Base-by-base conservation (phyloP, 73 alveolate genomes). In the Paramecium caudatum region DNA sequence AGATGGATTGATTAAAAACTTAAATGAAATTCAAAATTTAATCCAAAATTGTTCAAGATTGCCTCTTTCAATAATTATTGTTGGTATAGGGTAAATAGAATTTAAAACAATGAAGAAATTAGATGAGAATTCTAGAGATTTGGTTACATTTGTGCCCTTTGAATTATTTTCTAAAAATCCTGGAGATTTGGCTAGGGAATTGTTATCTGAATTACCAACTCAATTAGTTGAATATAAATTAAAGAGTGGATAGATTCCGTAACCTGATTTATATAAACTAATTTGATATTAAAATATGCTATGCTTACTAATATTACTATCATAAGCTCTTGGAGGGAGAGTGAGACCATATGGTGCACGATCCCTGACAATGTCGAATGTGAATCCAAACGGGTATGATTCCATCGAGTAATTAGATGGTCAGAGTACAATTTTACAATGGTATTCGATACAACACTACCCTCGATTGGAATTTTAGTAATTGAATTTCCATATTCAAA, bases 51-150 rank as follows among this genome's bases (percentile, higher is more conserved):
- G 91, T 27, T 32, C 94, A 7, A 4, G 15, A 3, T 16, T 23
- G 16, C 94, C 94, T 5, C 68, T 90, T 16, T 19, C 90, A 17
- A 61, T 90, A 34, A 86, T 90, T 90, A 93, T 93, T 10, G 90
- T 95, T n/a, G 98, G 98, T 1, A 90, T 91, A 25, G 95, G 95
- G 16, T 70, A 92, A 10, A 97, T 82, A 21, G 91, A 90, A 55
- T 95, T 95, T 91, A 23, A 90, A 12, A 78, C 45, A 15, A 94
- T 95, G 98, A 90, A 82, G 30, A 36, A 34, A 15, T 82, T 95
- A 17, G 97, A 92, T 78, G 97, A 94, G 4, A 96, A 95, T 90
- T 82, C 84, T 45, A 84, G 93, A 80, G 93, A 84, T 84, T 16
- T 84, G 0, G 93, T 84, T 68, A 41, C 70, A 90, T 84, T 84